Conservation (phyloP, 2,329 filamentous ascomycete species). For the Falciphora oryzae region DNA sequence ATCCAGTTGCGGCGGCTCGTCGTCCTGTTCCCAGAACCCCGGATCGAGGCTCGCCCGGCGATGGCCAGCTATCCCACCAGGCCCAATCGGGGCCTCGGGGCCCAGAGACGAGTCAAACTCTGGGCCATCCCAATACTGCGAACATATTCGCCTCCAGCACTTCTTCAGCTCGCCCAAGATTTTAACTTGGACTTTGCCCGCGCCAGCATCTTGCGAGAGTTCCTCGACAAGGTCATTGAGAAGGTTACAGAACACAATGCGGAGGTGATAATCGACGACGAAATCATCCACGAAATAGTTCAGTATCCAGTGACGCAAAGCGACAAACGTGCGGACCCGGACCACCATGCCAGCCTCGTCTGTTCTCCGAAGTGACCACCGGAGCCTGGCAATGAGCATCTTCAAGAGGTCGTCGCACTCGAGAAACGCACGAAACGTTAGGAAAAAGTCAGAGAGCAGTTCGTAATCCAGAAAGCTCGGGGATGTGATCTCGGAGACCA, state of each 20-base stretch:
- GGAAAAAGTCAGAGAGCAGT: constrained; percentile 93
- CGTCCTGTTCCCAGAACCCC: constrained; percentile 46
- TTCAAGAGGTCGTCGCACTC: constrained; percentile 69
- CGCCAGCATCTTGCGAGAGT: constrained; percentile 37
- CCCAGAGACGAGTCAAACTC: constrained; percentile 58
- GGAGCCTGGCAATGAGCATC: constrained; percentile 77
- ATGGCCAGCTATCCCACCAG: constrained; percentile 66
- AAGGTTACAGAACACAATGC: constrained; percentile 71
- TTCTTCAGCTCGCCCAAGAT: constrained; percentile 93
- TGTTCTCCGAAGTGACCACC: constrained; percentile 75
- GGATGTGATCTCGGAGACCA: constrained; percentile 95
- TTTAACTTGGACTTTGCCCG: constrained; percentile 60
- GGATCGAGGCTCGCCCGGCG: constrained; percentile 51
- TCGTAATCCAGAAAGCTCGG: constrained; percentile 96
- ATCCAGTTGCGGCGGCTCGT: constrained; percentile 40
- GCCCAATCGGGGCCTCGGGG: constrained; percentile 62
- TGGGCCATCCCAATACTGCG: constrained; percentile 77
- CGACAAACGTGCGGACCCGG: constrained; percentile 92
- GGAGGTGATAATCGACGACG: constrained; percentile 66
- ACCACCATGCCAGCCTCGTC: constrained; percentile 90
- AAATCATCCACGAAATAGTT: constrained; percentile 99
- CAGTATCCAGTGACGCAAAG: constrained; percentile 91
- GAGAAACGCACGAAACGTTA: constrained; percentile 88
- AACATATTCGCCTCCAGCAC: constrained; percentile 90
- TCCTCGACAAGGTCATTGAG: constrained; percentile 65